A percentile compares a stretch with the other conserved stretches of the same genome.
Conservation (phyloP, 495 filamentous ascomycete genomes). For the Parachaetomium inaequale region DNA sequence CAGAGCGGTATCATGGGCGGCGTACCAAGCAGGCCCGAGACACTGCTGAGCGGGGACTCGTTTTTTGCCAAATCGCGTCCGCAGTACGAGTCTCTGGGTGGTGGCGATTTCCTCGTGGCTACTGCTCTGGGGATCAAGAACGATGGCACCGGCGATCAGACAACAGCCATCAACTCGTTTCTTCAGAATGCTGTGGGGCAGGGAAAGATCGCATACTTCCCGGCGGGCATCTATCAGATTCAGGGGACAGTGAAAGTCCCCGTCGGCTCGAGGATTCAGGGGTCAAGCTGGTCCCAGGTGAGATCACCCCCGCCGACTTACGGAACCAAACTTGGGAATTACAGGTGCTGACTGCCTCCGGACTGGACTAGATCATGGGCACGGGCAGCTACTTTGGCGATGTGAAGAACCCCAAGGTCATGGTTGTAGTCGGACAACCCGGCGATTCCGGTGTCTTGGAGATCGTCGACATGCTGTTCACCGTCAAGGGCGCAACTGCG, state of each 20-base stretch:
- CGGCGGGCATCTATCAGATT: neutral
- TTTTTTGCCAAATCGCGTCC: neutral
- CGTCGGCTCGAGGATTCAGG: neutral
- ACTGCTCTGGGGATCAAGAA: neutral
- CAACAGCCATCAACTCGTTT: neutral
- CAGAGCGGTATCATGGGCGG: neutral
- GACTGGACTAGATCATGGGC: constrained; percentile 1
- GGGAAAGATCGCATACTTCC: neutral
- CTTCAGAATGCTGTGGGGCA: neutral
- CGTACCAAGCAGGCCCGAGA: neutral
- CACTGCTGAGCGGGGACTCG: neutral
- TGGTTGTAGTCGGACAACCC: neutral
- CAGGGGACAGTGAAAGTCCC: neutral
- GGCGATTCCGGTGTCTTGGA: neutral
- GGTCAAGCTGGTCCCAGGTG: constrained; percentile 1
- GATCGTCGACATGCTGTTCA: neutral
- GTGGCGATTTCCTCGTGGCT: neutral
- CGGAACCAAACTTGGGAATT: neutral
- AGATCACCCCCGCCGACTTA: neutral
- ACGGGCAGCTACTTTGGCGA: neutral
- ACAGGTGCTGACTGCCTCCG: neutral
- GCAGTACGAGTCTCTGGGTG: neutral
- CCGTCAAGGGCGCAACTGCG: neutral
- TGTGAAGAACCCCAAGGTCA: neutral
- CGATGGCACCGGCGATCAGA: neutral